Base-by-base conservation (phyloP, 2,329 filamentous ascomycete species). In the Laburnicola sp. region DNA sequence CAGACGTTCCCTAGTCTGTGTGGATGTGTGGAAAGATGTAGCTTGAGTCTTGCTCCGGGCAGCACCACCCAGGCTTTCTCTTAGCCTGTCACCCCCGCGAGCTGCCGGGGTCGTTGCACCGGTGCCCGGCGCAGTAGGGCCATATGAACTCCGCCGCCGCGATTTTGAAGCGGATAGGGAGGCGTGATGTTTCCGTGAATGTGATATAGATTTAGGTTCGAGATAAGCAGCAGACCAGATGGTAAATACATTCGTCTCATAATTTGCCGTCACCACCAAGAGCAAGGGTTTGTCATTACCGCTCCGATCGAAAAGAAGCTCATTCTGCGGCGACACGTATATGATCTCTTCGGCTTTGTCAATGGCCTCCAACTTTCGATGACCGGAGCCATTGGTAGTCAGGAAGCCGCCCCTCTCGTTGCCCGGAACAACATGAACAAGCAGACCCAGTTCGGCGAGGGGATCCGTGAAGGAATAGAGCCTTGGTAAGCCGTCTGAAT, bases 391-490 rank as follows among this genome's bases (percentile, higher is more conserved):
- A 48, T 62, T 63, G 11, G 56, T 54, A n/a, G 64, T 63, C 31
- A 72, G 56, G 26, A 71, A 55, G 48, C 64, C 56, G 30, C 53
- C 59, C 42, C 67, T 61, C 44, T 68, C 66, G 46, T 63, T 58
- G 37, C 62, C 60, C 10, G 62, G 63, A 39, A 65, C 59, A 11
- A 66, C 66, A 48, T 65, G 64, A 35, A 94, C 88, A 16, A 97
- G 85, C 37, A 96, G 76, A 1, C 92, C 93, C 63, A 97, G 80
- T 61, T 97, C 92, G 2, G 89, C 82, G 50, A 97, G 77, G 2
- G 93, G 93, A 65, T 96, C 90, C 2, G 88, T 91, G 41, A 99
- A 78, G 25, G 88, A 90, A 59, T 95, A 92, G 0, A 97, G 76
- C 27, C 90, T 81, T 1, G 89, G 88, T 76, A 88, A 85, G 44